A percentile compares a stretch with the other conserved stretches of the same genome.
Evolutionary conservation across 2,329 filamentous ascomycete species (phyloP).

Genomic region (Apiospora hydei): DNA sequence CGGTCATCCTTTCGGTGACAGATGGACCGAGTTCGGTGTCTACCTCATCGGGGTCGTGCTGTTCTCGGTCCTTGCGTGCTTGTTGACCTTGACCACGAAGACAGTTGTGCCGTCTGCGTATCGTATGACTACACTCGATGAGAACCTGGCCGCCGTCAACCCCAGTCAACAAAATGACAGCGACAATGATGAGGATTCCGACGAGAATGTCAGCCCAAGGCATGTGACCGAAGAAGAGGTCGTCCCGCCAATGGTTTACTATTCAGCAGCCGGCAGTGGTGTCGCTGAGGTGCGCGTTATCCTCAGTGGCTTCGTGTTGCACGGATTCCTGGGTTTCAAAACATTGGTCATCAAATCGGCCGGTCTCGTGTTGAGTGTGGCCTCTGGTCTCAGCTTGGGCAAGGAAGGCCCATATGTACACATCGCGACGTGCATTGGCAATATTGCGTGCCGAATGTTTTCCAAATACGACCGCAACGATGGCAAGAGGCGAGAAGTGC

Average conservation of each 20-base stretch:
- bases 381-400: conserved; percentile 90
- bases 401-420: conserved; percentile 98
- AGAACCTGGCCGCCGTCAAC: conserved; percentile 80
- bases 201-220: conserved; percentile 51
- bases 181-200: conserved; percentile 46
- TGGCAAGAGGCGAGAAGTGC: conserved; percentile 88
- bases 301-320: conserved; percentile 94
- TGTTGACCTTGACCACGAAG: conserved; percentile 87
- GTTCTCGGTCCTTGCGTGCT: conserved; percentile 76
- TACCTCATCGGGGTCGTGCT: conserved; percentile 77
- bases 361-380: conserved; percentile 85
- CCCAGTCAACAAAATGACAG: conserved; percentile 48
- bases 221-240: conserved; percentile 32
- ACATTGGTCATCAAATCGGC: conserved; percentile 87
- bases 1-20: conserved; percentile 52
- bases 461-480: conserved; percentile 94
- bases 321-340: conserved; percentile 90
- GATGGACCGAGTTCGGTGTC: conserved; percentile 78
- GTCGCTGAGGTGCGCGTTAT: conserved; percentile 98
- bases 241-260: conserved; percentile 84
- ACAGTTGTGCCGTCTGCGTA: conserved; percentile 91
- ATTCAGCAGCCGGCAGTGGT: conserved; percentile 93
- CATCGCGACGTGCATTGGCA: conserved; percentile 93
- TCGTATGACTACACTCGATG: conserved; percentile 86
- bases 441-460: conserved; percentile 94